These are phyloP conservation scores for Colletotrichum lentis DNA, from an alignment of 2,329 filamentous ascomycete genomes.

Conservation along the genomic window DNA sequence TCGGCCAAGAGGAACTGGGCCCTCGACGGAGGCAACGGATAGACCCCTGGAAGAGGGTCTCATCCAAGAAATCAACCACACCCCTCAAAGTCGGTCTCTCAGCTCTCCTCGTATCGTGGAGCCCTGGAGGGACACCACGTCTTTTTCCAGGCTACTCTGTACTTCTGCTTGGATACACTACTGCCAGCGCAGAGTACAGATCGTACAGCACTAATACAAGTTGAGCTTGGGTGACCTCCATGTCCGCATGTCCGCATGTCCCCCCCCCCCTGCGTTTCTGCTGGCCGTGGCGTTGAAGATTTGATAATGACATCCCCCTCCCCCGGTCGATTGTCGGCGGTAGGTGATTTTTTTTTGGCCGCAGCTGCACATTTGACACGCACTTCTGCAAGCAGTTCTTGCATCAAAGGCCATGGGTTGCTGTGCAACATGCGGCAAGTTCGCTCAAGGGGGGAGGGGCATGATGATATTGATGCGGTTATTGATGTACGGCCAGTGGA, in stretches of 20 bases:
- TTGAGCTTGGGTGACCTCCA: constrained; percentile 14
- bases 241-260: too few species aligned
- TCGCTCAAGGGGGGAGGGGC: constrained; percentile 6
- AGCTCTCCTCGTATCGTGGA: background rate
- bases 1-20: too few species aligned
- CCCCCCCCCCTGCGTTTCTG: background rate
- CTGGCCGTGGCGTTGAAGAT: constrained; percentile 3
- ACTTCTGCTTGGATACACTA: too few species aligned
- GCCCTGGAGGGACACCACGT: background rate
- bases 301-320: background rate
- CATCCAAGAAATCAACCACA: background rate
- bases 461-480: background rate
- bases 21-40: background rate
- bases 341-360: constrained; percentile 4
- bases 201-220: too few species aligned
- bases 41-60: background rate
- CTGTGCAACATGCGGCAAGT: constrained; percentile 13
- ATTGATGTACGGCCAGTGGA: too few species aligned
- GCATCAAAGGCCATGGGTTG: constrained; percentile 3
- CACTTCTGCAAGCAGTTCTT: too few species aligned
- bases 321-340: background rate
- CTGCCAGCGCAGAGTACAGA: too few species aligned
- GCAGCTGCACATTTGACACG: constrained; percentile 23
- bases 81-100: too few species aligned
- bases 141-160: too few species aligned